Base-by-base conservation (phyloP, 31 red algal genomes). In the Bonnemaisonia californica region DNA sequence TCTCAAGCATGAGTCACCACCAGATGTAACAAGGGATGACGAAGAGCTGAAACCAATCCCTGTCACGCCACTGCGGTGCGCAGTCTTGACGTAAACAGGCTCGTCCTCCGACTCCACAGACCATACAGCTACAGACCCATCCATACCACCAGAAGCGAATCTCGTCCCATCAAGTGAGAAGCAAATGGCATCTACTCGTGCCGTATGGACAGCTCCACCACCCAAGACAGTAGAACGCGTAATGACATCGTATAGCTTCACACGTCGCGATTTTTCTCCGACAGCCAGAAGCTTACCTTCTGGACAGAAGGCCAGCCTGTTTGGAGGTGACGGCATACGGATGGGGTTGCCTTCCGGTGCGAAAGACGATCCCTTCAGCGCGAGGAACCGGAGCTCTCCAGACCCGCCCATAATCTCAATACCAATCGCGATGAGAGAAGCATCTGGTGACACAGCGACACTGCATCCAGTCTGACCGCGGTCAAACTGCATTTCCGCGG, bases 121-220 rank as follows among this genome's bases (percentile, higher is more conserved):
- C 90, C 79, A 80, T 26, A 93, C 82, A 13, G 90, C 90, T 3
- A 93, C 64, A 4, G 90, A 86, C 31, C 90, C 83, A 38, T 93
- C 90, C 71, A 93, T 61, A 2, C 81, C 90, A 9, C 82, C 90
- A 7, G 90, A 86, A n/a, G 83, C 90, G n/a, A 93, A 75, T 42
- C 57, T 57, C 22, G 40, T 86, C n/a, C 81, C 90, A 75, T 86
- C 81, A 45, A 37, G 83, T 0, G 81, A 79, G 68, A 84, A 88
- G 8, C 47, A 24, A 23, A 93, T 70, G 23, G 77, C 90, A 77
- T 93, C 90, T 36, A 93, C 90, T 4, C 90, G 76, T 21, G 90
- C 81, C n/a, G 89, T 86, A 58, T 92, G 89, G 4, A 57, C 81
- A 16, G 75, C 13, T 35, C 89, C 81, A 22, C 89, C 89, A 27